Conservation (phyloP, 352 stramenopile species). For the Elongisporangium senticosum region DNA sequence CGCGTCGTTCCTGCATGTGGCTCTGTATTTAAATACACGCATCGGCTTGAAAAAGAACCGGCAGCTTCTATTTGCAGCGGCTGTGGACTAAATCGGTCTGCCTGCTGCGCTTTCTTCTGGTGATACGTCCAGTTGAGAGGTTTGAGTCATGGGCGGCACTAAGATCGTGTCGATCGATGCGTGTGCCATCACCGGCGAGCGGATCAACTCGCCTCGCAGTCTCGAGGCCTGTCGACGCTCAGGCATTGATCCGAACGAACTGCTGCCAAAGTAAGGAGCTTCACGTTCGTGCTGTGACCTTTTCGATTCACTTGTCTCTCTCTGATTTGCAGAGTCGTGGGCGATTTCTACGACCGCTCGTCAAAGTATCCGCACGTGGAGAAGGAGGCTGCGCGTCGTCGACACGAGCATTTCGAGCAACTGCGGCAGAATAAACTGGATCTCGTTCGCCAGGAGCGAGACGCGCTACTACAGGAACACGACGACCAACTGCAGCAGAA, state of each 20-base stretch:
- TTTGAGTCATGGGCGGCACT: conserved; percentile 15
- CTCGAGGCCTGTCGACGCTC: conserved; percentile 65
- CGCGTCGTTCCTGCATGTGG: not conserved
- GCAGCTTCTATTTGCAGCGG: not conserved
- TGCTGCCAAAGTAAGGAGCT: conserved; percentile 41
- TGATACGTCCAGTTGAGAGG: not conserved
- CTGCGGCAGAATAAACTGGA: conserved; percentile 58
- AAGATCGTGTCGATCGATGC: conserved; percentile 50
- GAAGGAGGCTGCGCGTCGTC: conserved; percentile 64
- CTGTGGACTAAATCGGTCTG: not conserved
- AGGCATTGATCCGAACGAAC: conserved; percentile 59
- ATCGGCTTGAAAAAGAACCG: not conserved
- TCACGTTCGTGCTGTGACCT: not conserved
- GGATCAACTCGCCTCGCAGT: conserved; percentile 55
- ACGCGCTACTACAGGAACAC: conserved; percentile 31
- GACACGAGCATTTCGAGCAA: conserved; percentile 70
- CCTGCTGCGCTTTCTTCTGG: not conserved
- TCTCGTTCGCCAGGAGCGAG: conserved; percentile 43
- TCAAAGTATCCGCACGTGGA: conserved; percentile 61
- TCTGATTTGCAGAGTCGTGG: conserved; percentile 10
- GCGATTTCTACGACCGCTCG: conserved; percentile 50
- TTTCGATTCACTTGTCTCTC: not conserved
- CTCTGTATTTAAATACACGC: not conserved
- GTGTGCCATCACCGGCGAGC: conserved; percentile 37
- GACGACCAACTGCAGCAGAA: conserved; percentile 1